Percentiles rank a stretch among this genome's conserved stretches.
These are phyloP conservation scores for Fraxinus excelsior DNA, from an alignment of 257 asterid species.

Conservation along the genomic window DNA sequence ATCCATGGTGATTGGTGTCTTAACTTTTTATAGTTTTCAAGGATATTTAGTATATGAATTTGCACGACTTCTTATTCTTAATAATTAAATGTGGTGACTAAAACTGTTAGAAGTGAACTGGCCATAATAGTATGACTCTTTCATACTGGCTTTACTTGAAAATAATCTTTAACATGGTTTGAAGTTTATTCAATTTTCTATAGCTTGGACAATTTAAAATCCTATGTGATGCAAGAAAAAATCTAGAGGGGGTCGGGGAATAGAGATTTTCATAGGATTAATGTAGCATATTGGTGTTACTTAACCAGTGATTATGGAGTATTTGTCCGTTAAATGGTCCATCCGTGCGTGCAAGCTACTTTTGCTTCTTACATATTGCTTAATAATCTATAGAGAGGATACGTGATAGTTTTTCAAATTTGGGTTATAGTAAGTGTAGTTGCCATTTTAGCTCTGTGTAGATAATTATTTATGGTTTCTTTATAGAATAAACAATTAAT, in stretches of 20 bases:
- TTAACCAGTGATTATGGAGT: background rate
- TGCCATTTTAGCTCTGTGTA: background rate
- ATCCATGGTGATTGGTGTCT: background rate
- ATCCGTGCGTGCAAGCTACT: background rate
- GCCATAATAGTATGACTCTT: background rate
- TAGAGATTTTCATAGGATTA: background rate
- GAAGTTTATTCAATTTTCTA: background rate
- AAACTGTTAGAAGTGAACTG: background rate
- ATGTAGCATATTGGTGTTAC: background rate
- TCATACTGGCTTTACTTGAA: background rate
- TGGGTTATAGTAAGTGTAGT: background rate
- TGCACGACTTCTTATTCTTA: background rate
- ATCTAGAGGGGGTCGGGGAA: background rate
- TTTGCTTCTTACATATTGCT: background rate
- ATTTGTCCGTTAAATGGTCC: background rate
- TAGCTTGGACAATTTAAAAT: background rate
- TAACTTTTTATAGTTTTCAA: background rate
- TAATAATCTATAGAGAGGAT: background rate
- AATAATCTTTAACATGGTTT: background rate
- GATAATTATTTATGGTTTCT: background rate
- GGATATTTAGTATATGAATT: background rate
- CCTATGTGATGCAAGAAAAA: background rate
- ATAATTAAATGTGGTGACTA: background rate
- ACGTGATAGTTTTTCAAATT: background rate
- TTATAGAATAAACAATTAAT: background rate